Evolutionary conservation across 441 rosid species (phyloP), one percentile per base, ranked within the genome.

Genomic region (Macaranga tanarius): DNA sequence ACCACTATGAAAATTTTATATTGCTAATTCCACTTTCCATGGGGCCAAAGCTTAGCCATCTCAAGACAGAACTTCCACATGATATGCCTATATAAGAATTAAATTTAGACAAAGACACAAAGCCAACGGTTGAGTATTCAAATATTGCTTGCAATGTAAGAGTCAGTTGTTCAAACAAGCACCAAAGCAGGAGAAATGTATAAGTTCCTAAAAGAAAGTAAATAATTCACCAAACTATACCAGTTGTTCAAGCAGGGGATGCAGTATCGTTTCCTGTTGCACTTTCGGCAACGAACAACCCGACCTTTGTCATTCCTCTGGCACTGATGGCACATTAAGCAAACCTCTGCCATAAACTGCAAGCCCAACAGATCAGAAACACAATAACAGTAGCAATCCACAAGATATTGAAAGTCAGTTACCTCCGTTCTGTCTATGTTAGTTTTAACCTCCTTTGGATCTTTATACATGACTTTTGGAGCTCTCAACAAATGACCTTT

Each of bases 291-390:
- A 50, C 89, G 72, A 64, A 85, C 90, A 73, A 90, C 90, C 20
- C 61, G 63, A 52, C 87, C 94, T 62, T 82, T 90, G 68, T 94
- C 95, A 67, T 80, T 89, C 71, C 89, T 75, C 64, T 79, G 84
- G 79, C 98, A 91, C 56, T 93, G 98, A 79, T 93, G 96, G 75
- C 98, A 93, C 84, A 77, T 87, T 51, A 72, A 65, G 56, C 82
- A 75, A 28, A 70, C 47, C 57, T 75, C 77, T 15, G 54, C 73
- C 7, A 63, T 75, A 25, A 65, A 75, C 85, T 81, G 76, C 59
- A 60, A 57, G 62, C 31, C 23, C 62, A 75, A 69, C 7, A 60
- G 66, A n/a, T 44, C 31, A 34, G 51, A 20, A 65, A 69, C 19
- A 28, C 16, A 47, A 48, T 34, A 69, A 13, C 56, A 23, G 17